Evolutionary conservation across 495 filamentous ascomycete genomes (phyloP).

Genomic region (Xylaria longipes): DNA sequence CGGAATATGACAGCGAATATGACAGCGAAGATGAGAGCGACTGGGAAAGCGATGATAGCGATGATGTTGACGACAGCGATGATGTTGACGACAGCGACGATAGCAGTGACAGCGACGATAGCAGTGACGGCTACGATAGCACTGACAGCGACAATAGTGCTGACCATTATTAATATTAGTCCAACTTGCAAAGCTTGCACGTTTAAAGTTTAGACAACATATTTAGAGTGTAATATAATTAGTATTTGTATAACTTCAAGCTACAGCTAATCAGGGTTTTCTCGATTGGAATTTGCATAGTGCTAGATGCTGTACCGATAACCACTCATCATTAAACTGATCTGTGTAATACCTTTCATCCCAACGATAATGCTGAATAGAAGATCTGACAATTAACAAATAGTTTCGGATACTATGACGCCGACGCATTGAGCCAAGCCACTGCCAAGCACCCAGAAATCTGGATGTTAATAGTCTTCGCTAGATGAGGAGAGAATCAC

Average conservation of each 20-base stretch:
- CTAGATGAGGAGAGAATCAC: neutral
- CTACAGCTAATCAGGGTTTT: neutral
- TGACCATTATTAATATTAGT: neutral
- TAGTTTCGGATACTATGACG: neutral
- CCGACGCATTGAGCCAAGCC: conserved; percentile 17
- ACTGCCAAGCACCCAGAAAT: neutral
- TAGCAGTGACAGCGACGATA: too few relatives aligned
- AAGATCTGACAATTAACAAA: neutral
- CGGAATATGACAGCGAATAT: neutral
- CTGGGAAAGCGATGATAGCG: too few relatives aligned
- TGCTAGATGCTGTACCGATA: neutral
- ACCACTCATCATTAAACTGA: neutral
- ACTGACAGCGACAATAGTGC: neutral
- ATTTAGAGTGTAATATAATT: neutral
- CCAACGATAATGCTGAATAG: neutral
- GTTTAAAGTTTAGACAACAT: neutral
- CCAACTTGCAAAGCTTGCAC: neutral
- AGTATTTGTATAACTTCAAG: neutral
- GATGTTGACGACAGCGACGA: too few relatives aligned
- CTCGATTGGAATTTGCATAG: neutral
- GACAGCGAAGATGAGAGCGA: neutral
- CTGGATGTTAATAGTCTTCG: neutral
- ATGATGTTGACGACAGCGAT: too few relatives aligned
- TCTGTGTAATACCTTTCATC: neutral
- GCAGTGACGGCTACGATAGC: too few relatives aligned